Conservation (phyloP, 31 red algal genomes). For the Odonthalia washingtoniensis region DNA sequence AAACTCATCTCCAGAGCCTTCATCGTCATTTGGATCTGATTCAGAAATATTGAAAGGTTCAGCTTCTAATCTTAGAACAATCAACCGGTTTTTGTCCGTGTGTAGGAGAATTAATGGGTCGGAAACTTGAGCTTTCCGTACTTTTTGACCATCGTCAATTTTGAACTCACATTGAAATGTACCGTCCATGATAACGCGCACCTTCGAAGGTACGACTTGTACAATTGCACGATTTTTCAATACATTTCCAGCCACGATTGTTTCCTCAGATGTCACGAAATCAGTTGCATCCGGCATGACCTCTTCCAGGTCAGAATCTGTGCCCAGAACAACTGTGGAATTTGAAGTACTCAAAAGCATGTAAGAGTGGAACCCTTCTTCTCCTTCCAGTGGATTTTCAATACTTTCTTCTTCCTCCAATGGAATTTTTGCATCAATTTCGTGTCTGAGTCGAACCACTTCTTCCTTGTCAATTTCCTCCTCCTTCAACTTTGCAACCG, state of each 20-base stretch:
- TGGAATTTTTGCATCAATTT: slow-evolving; percentile 63
- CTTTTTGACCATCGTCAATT: slow-evolving; percentile 11
- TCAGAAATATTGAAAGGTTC: background rate
- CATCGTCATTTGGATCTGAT: background rate
- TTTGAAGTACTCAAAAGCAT: slow-evolving; percentile 67
- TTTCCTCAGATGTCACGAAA: slow-evolving; percentile 61
- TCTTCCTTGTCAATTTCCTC: slow-evolving; percentile 33
- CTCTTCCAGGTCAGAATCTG: slow-evolving; percentile 65
- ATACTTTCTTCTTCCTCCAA: slow-evolving; percentile 60
- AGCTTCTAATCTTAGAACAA: slow-evolving; percentile 62
- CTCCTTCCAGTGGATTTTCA: slow-evolving; percentile 64
- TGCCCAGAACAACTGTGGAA: slow-evolving; percentile 59
- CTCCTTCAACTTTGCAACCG: background rate
- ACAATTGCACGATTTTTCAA: slow-evolving; percentile 63
- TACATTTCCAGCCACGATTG: slow-evolving; percentile 89
- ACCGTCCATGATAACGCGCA: slow-evolving; percentile 56
- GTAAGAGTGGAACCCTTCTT: slow-evolving; percentile 65
- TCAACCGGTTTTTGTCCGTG: slow-evolving; percentile 32
- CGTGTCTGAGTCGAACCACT: slow-evolving; percentile 7
- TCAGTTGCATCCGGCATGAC: slow-evolving; percentile 48
- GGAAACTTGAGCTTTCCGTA: slow-evolving; percentile 70
- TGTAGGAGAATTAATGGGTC: slow-evolving; percentile 84
- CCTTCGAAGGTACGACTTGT: slow-evolving; percentile 68
- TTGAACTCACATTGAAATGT: slow-evolving; percentile 55
- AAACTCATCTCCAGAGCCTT: slow-evolving; percentile 24